Percentiles rank a stretch among this genome's conserved stretches.
phyloP scores from a whole-genome alignment of 2,329 filamentous ascomycete genomes.

The Claviceps paspali region DNA sequence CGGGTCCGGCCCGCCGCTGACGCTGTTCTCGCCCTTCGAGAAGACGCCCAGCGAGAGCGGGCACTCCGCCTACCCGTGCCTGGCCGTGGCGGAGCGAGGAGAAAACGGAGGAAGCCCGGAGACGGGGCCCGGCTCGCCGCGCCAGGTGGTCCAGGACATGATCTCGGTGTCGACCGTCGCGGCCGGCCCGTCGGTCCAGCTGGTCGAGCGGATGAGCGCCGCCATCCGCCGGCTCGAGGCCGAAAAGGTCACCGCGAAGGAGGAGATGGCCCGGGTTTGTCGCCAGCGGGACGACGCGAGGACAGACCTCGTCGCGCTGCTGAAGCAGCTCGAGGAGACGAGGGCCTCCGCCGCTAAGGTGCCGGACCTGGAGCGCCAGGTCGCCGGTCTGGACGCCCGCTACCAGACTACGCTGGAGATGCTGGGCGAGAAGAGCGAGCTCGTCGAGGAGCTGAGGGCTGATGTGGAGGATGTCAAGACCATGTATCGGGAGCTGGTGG shows the following conservation, averaged over 20 bases:
- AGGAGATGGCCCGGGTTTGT: slow-evolving; percentile 67
- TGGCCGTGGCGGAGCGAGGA: slow-evolving; percentile 25
- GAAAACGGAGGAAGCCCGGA: slow-evolving; percentile 26
- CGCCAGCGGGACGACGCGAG: slow-evolving; percentile 84
- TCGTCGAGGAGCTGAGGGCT: slow-evolving; percentile 75
- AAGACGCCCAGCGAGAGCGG: slow-evolving; percentile 19
- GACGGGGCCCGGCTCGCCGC: slow-evolving; percentile 33
- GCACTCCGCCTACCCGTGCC: slow-evolving; percentile 21
- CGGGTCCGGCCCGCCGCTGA: slow-evolving; percentile 19
- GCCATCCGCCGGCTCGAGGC: slow-evolving; percentile 81
- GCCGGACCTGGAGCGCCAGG: slow-evolving; percentile 48
- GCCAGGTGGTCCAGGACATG: slow-evolving; percentile 65
- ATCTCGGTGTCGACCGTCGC: slow-evolving; percentile 79
- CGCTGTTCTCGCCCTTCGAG: slow-evolving; percentile 35
- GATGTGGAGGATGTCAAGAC: slow-evolving; percentile 89
- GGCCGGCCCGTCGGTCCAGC: slow-evolving; percentile 81
- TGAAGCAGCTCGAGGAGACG: slow-evolving; percentile 70
- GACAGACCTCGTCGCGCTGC: slow-evolving; percentile 77
- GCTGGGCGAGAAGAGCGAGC: slow-evolving; percentile 92
- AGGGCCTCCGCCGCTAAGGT: slow-evolving; percentile 44
- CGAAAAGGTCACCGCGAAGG: slow-evolving; percentile 77
- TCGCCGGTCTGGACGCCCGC: slow-evolving; percentile 54
- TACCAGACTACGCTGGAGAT: slow-evolving; percentile 90
- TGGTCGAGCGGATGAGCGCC: slow-evolving; percentile 91
- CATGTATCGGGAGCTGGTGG: slow-evolving; percentile 87